phyloP scores from a whole-genome alignment of 2,329 filamentous ascomycete genomes.

The Trichoderma polysporum region DNA sequence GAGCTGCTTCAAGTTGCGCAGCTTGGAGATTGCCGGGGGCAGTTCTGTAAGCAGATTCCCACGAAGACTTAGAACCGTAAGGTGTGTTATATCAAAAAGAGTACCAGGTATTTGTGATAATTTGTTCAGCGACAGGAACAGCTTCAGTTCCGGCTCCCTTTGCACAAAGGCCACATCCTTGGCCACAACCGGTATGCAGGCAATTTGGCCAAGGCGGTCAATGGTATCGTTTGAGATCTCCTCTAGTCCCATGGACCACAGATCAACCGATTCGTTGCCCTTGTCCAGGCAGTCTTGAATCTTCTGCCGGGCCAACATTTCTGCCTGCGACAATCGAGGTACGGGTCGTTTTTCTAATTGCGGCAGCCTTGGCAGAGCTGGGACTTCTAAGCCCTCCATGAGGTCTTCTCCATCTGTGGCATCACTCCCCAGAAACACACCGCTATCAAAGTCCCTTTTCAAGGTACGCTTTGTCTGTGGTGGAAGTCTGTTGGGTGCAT shows the following conservation, averaged over 20 bases:
- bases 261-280: conserved; percentile 59
- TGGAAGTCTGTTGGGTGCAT: conserved; percentile 31
- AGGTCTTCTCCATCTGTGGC: conserved; percentile 46
- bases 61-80: conserved; percentile 66
- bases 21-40: conserved; percentile 57
- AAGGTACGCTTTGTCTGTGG: conserved; percentile 52
- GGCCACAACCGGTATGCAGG: conserved; percentile 53
- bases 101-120: conserved; percentile 57
- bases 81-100: conserved; percentile 60
- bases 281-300: conserved; percentile 57
- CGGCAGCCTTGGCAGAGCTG: conserved; percentile 38
- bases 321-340: conserved; percentile 39
- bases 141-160: conserved; percentile 56
- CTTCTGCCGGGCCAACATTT: conserved; percentile 45
- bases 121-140: conserved; percentile 62
- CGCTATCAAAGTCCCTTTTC: conserved; percentile 64
- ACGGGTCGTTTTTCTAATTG: conserved; percentile 36
- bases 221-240: conserved; percentile 57
- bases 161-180: conserved; percentile 60
- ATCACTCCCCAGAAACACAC: conserved; percentile 67
- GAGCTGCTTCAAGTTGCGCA: conserved; percentile 59
- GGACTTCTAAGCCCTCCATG: conserved; percentile 34
- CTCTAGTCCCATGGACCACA: conserved; percentile 57
- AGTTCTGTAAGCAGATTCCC: conserved; percentile 62
- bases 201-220: conserved; percentile 54